Conservation (phyloP, 139 green algal genomes). For the Tetraselmis chui region DNA sequence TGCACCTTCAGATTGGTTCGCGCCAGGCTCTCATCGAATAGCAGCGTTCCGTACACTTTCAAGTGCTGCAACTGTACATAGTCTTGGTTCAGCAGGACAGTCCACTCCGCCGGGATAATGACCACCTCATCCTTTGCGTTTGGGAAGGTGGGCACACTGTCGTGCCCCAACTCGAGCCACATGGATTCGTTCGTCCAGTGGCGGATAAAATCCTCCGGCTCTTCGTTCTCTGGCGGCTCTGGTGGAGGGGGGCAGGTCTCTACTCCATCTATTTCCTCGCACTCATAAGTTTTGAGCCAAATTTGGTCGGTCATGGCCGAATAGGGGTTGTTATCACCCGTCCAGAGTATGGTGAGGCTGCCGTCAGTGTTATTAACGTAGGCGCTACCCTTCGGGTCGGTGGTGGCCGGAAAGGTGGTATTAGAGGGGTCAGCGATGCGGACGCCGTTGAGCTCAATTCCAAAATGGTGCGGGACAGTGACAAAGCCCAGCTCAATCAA, state of each 20-base stretch:
- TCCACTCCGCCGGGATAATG: background rate
- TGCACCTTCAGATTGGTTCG: background rate
- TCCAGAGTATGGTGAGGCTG: background rate
- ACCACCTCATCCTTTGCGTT: background rate
- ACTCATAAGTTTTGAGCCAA: background rate
- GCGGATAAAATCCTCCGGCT: background rate
- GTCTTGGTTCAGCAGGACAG: background rate
- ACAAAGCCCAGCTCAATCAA: background rate
- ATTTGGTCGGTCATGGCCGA: background rate
- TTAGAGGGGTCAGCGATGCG: background rate
- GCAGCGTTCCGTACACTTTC: background rate
- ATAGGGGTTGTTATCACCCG: background rate
- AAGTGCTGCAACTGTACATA: background rate
- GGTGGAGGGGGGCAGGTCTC: background rate
- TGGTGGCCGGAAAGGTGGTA: background rate
- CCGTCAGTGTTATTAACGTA: background rate
- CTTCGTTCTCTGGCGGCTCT: background rate
- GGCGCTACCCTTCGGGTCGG: background rate
- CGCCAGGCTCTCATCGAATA: background rate
- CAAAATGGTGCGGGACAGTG: background rate
- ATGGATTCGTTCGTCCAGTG: background rate
- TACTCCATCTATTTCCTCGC: background rate
- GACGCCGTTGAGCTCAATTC: background rate
- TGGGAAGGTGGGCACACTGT: background rate
- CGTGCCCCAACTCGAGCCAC: background rate